Evolutionary conservation across 176 grass and related monocot genomes (phyloP), one percentile per base, ranked within the genome.

Genomic region (Tillandsia fasciculata): DNA sequence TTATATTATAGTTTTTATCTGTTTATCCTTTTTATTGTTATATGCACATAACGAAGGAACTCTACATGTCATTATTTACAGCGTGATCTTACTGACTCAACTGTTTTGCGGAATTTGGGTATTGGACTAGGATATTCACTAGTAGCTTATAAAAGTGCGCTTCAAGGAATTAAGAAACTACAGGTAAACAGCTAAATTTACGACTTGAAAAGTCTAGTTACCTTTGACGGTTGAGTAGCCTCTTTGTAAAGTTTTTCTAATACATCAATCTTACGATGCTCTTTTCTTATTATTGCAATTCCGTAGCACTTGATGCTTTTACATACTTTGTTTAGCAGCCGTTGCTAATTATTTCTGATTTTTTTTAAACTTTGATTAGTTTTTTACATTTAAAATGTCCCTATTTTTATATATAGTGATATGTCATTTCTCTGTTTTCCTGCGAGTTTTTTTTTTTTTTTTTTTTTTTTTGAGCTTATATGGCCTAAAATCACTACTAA

Each of bases 81-180:
- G 90, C 86, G 87, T 68, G 94, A 99, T 78, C 85, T 99, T 63
- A 93, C 90, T 65, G 94, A 99, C 77, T 97, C 94, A 29, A 99
- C 94, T 72, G 87, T 93, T 69, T 76, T 99, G 68, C 88, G 94
- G 85, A 99, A 99, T 68, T 77, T 99, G 78, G 94, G 90, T 61
- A 73, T 90, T 64, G 84, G 94, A 77, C 80, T 99, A 79, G 94
- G 87, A 13, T 73, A 99, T 83, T 90, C 94, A 63, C 94, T 99
- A 57, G 65, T 99, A 72, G 82, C 92, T 80, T 99, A 99, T 81
- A 99, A 80, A 88, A 86, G 72, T 72, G 83, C 94, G 47, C 74
- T 93, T 2, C 82, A 76, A 27, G 94, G 94, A 93, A 93, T 99
- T 74, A 84, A 83, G 29, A 93, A 99, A 80, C 77, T 99, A 11